Conservation (phyloP, 176 grass and related monocot species). For the Zoysia pacifica region DNA sequence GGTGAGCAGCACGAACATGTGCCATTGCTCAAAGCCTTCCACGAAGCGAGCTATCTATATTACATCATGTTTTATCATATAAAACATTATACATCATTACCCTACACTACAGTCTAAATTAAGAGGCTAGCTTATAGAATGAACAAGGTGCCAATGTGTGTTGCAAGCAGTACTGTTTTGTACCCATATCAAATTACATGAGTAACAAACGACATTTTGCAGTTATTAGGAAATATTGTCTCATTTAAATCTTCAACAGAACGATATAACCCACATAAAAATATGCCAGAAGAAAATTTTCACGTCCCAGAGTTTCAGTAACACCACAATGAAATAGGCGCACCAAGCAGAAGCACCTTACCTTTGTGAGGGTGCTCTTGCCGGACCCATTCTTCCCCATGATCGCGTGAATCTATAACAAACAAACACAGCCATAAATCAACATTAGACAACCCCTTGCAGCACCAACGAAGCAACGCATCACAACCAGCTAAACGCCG, state of each 20-base stretch:
- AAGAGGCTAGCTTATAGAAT: background rate
- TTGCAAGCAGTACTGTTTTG: background rate
- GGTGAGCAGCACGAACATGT: background rate
- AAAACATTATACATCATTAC: background rate
- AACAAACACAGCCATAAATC: constrained; percentile 19
- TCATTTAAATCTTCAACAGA: background rate
- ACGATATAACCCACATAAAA: background rate
- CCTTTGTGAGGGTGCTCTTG: constrained; percentile 95
- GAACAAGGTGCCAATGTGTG: background rate
- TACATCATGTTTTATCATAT: background rate
- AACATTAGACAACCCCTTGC: constrained; percentile 6
- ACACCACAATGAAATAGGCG: background rate
- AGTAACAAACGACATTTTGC: background rate
- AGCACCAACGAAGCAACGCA: background rate
- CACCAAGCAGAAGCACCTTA: constrained; percentile 31
- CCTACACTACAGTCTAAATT: background rate
- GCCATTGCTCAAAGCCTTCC: background rate
- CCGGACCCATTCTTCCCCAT: constrained; percentile 97
- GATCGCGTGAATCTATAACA: constrained; percentile 75
- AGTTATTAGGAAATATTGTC: background rate
- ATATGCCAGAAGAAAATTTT: background rate
- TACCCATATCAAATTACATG: background rate
- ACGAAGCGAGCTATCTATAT: background rate
- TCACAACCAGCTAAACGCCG: background rate
- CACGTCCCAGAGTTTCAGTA: background rate